phyloP scores from a whole-genome alignment of 2,329 filamentous ascomycete genomes.

The Penicillium fuscoglaucum region DNA sequence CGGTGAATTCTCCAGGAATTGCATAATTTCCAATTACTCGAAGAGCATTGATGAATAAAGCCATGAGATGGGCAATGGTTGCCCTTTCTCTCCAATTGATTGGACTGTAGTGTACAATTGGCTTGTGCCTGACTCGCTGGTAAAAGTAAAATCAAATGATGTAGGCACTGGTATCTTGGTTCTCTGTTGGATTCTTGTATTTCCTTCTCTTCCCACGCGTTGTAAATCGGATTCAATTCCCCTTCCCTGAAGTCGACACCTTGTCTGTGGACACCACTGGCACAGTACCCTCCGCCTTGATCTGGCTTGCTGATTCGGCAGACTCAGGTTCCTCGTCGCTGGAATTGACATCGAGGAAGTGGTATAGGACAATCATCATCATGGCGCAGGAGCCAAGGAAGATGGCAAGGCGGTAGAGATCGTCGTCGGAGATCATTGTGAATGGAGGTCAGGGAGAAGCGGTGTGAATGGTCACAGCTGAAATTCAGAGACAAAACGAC shows the following conservation, averaged over 20 bases:
- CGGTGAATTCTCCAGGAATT: background rate
- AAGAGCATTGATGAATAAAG: background rate
- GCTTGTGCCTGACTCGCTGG: background rate
- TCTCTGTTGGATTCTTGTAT: background rate
- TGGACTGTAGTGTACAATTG: slow-evolving; percentile 9
- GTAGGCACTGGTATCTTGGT: slow-evolving; percentile 12
- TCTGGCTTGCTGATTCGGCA: slow-evolving; percentile 11
- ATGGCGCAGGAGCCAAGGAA: slow-evolving; percentile 88
- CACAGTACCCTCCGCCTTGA: slow-evolving; percentile 1
- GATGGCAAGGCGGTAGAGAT: slow-evolving; percentile 88
- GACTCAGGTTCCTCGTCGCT: slow-evolving; percentile 48
- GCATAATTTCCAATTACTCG: background rate
- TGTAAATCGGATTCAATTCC: background rate
- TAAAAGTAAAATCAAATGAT: slow-evolving; percentile 9
- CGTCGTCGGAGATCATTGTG: slow-evolving; percentile 91
- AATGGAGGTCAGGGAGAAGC: background rate
- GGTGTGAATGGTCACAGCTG: background rate
- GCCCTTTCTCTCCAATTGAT: background rate
- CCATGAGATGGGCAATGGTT: background rate
- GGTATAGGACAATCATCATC: slow-evolving; percentile 90
- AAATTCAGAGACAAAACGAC: background rate
- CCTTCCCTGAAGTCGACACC: slow-evolving; percentile 7
- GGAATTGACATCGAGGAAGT: slow-evolving; percentile 95
- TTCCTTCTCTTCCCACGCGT: background rate
- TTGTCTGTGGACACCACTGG: slow-evolving; percentile 3